Conservation (phyloP, 78 protist species). For the Dictyostelium firmibasis region DNA sequence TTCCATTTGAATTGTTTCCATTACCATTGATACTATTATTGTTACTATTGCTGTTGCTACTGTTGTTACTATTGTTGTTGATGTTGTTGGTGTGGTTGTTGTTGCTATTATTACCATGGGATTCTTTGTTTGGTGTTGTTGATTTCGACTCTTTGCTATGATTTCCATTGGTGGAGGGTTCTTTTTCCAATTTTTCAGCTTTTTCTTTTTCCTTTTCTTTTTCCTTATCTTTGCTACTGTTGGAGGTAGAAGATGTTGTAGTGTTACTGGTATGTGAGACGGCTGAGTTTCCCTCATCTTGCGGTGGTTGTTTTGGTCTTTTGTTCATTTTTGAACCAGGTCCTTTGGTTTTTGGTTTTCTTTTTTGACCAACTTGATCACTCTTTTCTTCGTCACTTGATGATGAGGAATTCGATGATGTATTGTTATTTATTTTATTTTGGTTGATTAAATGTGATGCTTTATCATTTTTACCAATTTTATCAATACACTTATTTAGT, state of each 20-base stretch:
- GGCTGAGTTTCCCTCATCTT: not conserved
- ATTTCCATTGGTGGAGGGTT: not conserved
- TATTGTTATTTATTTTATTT: not conserved
- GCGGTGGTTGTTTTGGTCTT: slow-evolving; percentile 47
- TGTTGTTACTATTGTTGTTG: not conserved
- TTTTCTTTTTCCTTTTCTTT: not conserved
- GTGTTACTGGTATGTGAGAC: not conserved
- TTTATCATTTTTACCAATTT: slow-evolving; percentile 55
- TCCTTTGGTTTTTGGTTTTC: not conserved
- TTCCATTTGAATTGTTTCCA: not conserved
- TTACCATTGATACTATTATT: not conserved
- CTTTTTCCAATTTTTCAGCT: not conserved
- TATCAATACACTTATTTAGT: slow-evolving; percentile 66
- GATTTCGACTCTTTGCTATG: not conserved
- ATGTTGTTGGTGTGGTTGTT: not conserved
- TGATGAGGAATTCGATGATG: slow-evolving; percentile 18
- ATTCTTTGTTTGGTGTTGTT: slow-evolving; percentile 16
- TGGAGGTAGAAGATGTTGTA: not conserved
- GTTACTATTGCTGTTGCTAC: too few relatives aligned
- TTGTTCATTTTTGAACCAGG: slow-evolving; percentile 25
- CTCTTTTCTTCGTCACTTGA: slow-evolving; percentile 46
- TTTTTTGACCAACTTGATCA: slow-evolving; percentile 20
- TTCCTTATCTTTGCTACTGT: not conserved
- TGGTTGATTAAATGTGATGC: not conserved
- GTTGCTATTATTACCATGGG: not conserved